phyloP scores from a whole-genome alignment of 805 yeast genomes.

The Wickerhamiella kurtzmanii region DNA sequence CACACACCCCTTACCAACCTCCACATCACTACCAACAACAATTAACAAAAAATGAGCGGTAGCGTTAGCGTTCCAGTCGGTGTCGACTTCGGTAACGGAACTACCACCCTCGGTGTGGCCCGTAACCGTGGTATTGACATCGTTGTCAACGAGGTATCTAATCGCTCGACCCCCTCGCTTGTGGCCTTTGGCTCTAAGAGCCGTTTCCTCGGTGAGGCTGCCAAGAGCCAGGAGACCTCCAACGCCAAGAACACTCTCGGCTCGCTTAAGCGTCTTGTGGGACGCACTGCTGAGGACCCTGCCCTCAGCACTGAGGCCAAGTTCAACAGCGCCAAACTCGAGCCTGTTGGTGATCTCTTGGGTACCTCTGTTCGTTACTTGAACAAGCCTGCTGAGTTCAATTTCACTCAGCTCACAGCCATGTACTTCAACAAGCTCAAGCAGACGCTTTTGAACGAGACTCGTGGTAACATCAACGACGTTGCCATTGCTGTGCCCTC shows the following conservation, averaged over 20 bases:
- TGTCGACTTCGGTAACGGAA: conserved; percentile 92
- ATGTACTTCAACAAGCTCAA: conserved; percentile 90
- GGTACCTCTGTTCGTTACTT: conserved; percentile 77
- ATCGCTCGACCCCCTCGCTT: conserved; percentile 85
- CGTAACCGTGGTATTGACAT: conserved; percentile 97
- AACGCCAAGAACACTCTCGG: conserved; percentile 94
- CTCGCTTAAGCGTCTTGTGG: conserved; percentile 84
- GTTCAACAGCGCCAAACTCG: conserved; percentile 60
- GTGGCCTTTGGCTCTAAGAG: conserved; percentile 85
- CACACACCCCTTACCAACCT: too few relatives aligned
- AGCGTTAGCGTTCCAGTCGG: conserved; percentile 41
- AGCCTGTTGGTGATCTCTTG: conserved; percentile 55
- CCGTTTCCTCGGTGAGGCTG: conserved; percentile 90
- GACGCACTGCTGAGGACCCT: conserved; percentile 60
- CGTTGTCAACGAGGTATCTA: conserved; percentile 95
- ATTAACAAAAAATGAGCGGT: not conserved
- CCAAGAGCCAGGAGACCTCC: conserved; percentile 91
- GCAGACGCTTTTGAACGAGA: conserved; percentile 64
- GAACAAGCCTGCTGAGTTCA: conserved; percentile 65
- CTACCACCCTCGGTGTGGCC: conserved; percentile 84
- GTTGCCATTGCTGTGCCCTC: conserved; percentile 91
- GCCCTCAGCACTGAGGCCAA: conserved; percentile 63
- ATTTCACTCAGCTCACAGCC: conserved; percentile 83
- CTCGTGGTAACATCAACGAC: conserved; percentile 69
- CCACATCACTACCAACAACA: conserved; percentile 2